A percentile compares a stretch with the other conserved stretches of the same genome.
Evolutionary conservation across 257 asterid species (phyloP).

Genomic region (Phtheirospermum japonicum): DNA sequence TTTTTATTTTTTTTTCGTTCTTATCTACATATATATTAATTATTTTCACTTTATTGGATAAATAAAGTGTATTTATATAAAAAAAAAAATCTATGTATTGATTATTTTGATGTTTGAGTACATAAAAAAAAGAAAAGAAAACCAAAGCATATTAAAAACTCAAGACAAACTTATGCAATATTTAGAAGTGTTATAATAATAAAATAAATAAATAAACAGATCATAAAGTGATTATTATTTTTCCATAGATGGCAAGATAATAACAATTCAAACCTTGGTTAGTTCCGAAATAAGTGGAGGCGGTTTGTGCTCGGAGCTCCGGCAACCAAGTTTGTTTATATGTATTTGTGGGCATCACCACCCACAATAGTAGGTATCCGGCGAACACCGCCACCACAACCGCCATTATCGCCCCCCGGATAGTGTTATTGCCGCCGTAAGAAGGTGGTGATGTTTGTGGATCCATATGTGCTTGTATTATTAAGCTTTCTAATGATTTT

Average conservation of each 20-base stretch:
- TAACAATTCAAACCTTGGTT: conserved; percentile 46
- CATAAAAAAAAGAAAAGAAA: no score
- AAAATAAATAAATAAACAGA: no score
- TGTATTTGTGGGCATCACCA: conserved; percentile 54
- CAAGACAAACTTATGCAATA: no score
- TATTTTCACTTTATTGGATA: no score
- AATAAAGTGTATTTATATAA: no score
- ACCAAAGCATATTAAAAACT: no score
- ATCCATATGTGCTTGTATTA: conserved; percentile 2
- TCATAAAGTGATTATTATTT: no score
- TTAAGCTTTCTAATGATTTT: not conserved
- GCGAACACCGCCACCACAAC: conserved; percentile 32
- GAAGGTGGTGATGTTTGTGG: conserved; percentile 23
- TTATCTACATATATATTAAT: not conserved
- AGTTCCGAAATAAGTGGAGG: conserved; percentile 75
- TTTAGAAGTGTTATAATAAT: no score
- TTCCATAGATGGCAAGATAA: not conserved
- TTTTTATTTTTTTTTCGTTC: not conserved
- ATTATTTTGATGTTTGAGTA: no score
- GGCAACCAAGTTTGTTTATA: conserved; percentile 52
- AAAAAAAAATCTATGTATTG: no score
- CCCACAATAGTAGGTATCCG: conserved; percentile 48
- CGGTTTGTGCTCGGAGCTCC: conserved; percentile 36
- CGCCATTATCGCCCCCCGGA: conserved; percentile 42
- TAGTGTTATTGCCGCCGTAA: conserved; percentile 27